A percentile compares a stretch with the other conserved stretches of the same genome.
Conservation (phyloP, 176 grass and related monocot species). For the Raddia guianensis region DNA sequence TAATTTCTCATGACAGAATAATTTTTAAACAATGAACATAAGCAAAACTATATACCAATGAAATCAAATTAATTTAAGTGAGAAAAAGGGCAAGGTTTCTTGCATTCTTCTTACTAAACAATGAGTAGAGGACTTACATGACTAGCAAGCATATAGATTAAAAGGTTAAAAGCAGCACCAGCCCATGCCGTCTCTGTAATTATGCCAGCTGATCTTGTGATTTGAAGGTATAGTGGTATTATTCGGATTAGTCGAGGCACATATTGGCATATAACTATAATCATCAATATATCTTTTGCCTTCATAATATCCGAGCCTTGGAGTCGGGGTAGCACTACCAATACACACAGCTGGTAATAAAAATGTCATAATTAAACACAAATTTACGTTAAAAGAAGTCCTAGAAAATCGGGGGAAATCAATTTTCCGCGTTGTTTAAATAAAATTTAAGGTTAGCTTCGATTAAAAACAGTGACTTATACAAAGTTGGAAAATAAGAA, state of each 20-base stretch:
- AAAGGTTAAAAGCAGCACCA: slow-evolving; percentile 96
- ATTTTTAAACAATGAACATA: not conserved
- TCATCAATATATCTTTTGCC: slow-evolving; percentile 72
- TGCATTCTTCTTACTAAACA: slow-evolving; percentile 22
- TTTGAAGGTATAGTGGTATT: slow-evolving; percentile 94
- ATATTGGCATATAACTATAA: slow-evolving; percentile 87
- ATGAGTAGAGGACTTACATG: slow-evolving; percentile 67
- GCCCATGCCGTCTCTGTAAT: slow-evolving; percentile 95
- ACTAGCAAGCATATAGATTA: slow-evolving; percentile 99
- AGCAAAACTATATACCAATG: slow-evolving; percentile 20
- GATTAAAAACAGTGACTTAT: not conserved
- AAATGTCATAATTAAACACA: slow-evolving; percentile 16
- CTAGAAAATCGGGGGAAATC: not conserved
- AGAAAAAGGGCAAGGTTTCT: not conserved
- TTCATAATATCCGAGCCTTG: slow-evolving; percentile 55
- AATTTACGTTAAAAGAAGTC: slow-evolving; percentile 4
- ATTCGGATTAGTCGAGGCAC: slow-evolving; percentile 85
- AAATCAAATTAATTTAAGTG: slow-evolving; percentile 1
- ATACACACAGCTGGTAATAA: slow-evolving; percentile 67
- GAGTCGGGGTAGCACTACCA: slow-evolving; percentile 68
- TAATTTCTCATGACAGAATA: too few species aligned
- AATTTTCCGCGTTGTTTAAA: not conserved
- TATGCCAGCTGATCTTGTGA: slow-evolving; percentile 95
- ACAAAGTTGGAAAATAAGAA: not conserved
- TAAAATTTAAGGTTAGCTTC: slow-evolving; percentile 11